phyloP scores from a whole-genome alignment of 352 stramenopile genomes.

The Phytophthora capsici region DNA sequence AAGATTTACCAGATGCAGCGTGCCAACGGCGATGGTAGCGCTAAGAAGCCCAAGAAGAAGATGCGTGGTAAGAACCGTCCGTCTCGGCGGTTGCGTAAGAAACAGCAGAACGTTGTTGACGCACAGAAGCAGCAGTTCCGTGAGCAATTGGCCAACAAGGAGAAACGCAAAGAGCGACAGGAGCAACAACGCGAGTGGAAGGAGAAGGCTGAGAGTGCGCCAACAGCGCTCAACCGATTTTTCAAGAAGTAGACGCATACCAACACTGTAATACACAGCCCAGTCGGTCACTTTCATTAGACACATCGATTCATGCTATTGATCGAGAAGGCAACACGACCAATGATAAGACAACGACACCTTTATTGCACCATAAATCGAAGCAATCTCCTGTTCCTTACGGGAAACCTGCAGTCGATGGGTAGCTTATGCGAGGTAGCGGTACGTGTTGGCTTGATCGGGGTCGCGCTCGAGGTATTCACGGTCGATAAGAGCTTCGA shows the following conservation, averaged over 20 bases:
- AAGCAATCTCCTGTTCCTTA: conserved; percentile 23
- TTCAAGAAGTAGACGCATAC: conserved; percentile 80
- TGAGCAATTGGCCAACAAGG: conserved; percentile 82
- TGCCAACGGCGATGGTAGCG: conserved; percentile 70
- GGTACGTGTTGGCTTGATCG: conserved; percentile 97
- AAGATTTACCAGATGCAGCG: conserved; percentile 80
- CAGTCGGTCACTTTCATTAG: conserved; percentile 27
- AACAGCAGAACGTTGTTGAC: conserved; percentile 99
- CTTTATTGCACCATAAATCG: conserved; percentile 35
- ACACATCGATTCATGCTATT: conserved; percentile 5
- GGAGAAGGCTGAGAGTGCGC: conserved; percentile 74
- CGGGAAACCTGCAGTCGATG: conserved; percentile 6
- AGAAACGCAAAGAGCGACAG: conserved; percentile 73
- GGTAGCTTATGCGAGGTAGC: conserved; percentile 91
- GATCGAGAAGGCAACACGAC: not conserved
- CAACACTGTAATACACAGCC: conserved; percentile 33
- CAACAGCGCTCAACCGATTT: conserved; percentile 88
- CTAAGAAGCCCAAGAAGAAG: conserved; percentile 93
- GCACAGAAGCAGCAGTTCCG: conserved; percentile 92
- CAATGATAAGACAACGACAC: conserved; percentile 24
- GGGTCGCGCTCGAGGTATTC: conserved; percentile 98
- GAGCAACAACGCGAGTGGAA: conserved; percentile 84
- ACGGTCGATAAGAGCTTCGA: conserved; percentile 98
- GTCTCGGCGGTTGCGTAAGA: conserved; percentile 95
- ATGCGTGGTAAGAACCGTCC: conserved; percentile 98